Percentiles rank a stretch among this genome's conserved stretches.
Conservation (phyloP, 2,329 filamentous ascomycete species). For the Mariannaea elegans region DNA sequence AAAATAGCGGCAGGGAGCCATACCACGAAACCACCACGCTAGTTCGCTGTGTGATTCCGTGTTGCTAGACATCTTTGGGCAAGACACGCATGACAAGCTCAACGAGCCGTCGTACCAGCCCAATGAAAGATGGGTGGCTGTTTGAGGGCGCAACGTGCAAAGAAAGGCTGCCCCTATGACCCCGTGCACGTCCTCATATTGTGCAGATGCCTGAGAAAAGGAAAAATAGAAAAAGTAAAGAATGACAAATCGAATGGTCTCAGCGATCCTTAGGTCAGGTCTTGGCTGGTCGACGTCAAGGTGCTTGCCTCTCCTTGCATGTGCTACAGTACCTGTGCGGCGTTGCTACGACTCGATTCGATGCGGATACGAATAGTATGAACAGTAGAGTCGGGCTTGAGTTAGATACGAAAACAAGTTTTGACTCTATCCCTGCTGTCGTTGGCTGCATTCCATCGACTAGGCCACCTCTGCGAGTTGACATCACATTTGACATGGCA, state of each 20-base stretch:
- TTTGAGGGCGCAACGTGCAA: neutral
- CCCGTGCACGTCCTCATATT: neutral
- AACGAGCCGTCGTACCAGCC: neutral
- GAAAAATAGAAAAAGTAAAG: neutral
- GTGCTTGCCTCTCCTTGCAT: neutral
- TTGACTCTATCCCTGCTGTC: too few species aligned
- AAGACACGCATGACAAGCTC: neutral
- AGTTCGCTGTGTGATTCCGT: neutral
- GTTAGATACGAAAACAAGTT: too few species aligned
- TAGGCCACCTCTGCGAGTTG: too few species aligned
- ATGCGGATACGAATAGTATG: too few species aligned
- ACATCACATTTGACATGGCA: conserved; percentile 14
- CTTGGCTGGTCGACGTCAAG: neutral
- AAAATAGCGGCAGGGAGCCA: neutral
- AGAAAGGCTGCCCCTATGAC: neutral
- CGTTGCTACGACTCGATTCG: too few species aligned
- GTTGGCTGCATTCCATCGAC: too few species aligned
- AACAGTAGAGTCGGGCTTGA: too few species aligned
- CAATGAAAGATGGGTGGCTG: conserved; percentile 6
- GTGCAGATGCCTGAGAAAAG: neutral
- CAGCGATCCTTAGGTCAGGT: too few species aligned
- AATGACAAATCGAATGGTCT: neutral
- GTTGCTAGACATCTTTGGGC: neutral
- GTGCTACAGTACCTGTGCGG: neutral
- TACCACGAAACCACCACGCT: neutral